Evolutionary conservation across 352 stramenopile species (phyloP).

Genomic region (Globisporangium cylindrosporum): DNA sequence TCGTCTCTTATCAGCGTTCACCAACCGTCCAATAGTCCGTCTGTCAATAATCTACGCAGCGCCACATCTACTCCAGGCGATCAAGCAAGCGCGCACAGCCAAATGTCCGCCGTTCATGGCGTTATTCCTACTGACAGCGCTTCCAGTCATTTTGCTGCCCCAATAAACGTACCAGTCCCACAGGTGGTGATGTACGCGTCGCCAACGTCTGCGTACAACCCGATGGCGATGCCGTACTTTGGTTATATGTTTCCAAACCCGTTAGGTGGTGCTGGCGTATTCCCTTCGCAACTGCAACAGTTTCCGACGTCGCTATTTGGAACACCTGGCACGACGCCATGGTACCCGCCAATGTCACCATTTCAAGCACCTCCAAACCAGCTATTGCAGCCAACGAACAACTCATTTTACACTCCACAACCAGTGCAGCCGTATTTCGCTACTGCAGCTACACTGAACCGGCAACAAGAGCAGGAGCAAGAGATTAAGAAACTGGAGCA

Average conservation of each 20-base stretch:
- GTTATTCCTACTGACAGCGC: not conserved
- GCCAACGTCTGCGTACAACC: not conserved
- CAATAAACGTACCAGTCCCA: not conserved
- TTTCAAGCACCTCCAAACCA: not conserved
- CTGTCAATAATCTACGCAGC: not conserved
- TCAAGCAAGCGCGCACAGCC: not conserved
- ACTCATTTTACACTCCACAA: not conserved
- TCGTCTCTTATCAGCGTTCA: not conserved
- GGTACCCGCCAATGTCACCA: not conserved
- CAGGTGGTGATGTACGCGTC: not conserved
- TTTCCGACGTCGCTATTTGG: not conserved
- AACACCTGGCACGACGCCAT: not conserved
- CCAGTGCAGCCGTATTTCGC: not conserved
- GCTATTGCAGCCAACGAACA: not conserved
- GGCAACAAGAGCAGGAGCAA: conserved; percentile 16
- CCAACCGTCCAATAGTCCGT: not conserved
- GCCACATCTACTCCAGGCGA: not conserved
- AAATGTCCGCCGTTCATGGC: not conserved
- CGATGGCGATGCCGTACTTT: conserved; percentile 4
- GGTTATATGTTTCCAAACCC: not conserved
- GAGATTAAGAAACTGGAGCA: conserved; percentile 18
- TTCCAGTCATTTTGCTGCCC: not conserved
- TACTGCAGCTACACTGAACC: not conserved
- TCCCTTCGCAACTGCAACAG: not conserved
- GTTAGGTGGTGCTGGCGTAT: not conserved